Percentiles rank a stretch among this genome's conserved stretches.
These are phyloP conservation scores for Monosporascus sp. DNA, from an alignment of 2,329 filamentous ascomycete genomes.

Conservation along the genomic window DNA sequence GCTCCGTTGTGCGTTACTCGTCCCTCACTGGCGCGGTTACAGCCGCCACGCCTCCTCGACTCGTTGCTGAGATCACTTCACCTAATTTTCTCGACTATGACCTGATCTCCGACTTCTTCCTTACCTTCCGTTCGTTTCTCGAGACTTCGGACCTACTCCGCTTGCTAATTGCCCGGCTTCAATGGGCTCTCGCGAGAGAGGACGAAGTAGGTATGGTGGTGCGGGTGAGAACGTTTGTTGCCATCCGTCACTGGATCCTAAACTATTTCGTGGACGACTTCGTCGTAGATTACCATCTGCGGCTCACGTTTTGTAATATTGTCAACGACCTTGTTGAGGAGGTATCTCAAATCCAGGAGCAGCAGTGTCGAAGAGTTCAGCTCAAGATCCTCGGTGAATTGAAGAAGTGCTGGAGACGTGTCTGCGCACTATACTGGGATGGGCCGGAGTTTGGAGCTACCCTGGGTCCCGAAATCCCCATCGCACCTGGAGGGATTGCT, in stretches of 20 bases:
- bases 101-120: conserved; percentile 93
- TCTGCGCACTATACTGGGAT: conserved; percentile 88
- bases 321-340: conserved; percentile 65
- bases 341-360: conserved; percentile 35
- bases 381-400: conserved; percentile 88
- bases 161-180: conserved; percentile 77
- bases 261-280: conserved; percentile 99
- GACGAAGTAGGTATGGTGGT: conserved; percentile 90
- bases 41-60: conserved; percentile 82
- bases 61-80: conserved; percentile 95
- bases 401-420: conserved; percentile 94
- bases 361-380: conserved; percentile 44
- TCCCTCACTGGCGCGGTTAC: conserved; percentile 66
- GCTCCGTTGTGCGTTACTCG: conserved; percentile 76
- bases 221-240: conserved; percentile 92
- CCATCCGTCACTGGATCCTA: conserved; percentile 91
- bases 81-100: conserved; percentile 96
- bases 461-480: conserved; percentile 58
- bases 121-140: conserved; percentile 88
- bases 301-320: conserved; percentile 71
- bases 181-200: conserved; percentile 75
- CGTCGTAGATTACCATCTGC: conserved; percentile 66
- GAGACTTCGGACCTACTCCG: conserved; percentile 69
- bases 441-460: conserved; percentile 58
- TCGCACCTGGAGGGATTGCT: conserved; percentile 69